A percentile compares a stretch with the other conserved stretches of the same genome.
Conservation (phyloP, 441 rosid species). For the Erysimum cheiri region DNA sequence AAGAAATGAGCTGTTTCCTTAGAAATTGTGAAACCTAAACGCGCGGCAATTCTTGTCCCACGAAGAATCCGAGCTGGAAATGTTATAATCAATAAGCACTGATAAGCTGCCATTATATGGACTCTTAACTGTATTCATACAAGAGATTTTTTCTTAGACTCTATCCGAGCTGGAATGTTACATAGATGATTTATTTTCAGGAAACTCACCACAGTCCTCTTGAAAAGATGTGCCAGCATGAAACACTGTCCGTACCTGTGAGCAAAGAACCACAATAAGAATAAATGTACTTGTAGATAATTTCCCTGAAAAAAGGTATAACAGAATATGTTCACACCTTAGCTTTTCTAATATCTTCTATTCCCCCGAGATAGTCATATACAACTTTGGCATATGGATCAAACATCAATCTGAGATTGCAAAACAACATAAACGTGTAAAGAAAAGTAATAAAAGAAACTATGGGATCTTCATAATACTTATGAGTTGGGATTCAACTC, state of each 20-base stretch:
- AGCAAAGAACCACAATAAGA: conserved; percentile 41
- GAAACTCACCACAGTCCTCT: conserved; percentile 81
- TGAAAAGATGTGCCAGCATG: conserved; percentile 77
- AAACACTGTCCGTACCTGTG: conserved; percentile 74
- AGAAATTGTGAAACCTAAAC: conserved; percentile 78
- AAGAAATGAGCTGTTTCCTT: conserved; percentile 80
- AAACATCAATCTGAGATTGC: conserved; percentile 73
- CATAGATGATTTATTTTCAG: not conserved
- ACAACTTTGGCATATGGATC: conserved; percentile 84
- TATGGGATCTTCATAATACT: not conserved
- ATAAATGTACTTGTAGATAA: conserved; percentile 6
- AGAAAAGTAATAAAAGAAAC: not conserved
- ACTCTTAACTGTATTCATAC: not conserved
- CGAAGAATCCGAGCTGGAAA: conserved; percentile 90
- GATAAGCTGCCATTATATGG: not conserved
- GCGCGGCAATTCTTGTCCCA: conserved; percentile 86
- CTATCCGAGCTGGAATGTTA: not conserved
- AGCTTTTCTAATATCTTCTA: conserved; percentile 83
- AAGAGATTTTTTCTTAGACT: not conserved
- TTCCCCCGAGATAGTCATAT: conserved; percentile 89
- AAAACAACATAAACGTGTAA: conserved; percentile 23
- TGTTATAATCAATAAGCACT: not conserved
- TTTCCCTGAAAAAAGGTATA: not conserved
- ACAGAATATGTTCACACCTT: conserved; percentile 76
- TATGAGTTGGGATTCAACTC: conserved; percentile 15